Conservation (phyloP, 768 basidiomycete species). For the Gloeostereum incarnatum region DNA sequence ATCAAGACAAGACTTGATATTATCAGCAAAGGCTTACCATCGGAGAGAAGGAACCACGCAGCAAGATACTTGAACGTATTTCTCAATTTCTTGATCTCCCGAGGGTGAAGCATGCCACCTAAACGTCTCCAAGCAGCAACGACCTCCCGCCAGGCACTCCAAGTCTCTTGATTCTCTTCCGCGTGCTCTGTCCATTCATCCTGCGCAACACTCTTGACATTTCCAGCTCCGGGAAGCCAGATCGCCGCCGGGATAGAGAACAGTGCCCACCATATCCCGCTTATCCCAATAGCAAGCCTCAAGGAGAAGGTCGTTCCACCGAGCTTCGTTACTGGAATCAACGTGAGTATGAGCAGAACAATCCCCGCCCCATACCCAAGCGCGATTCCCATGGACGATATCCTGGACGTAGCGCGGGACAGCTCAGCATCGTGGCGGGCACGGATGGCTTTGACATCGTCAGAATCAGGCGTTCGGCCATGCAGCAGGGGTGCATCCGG, state of each 20-base stretch:
- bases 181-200: conserved; percentile 10
- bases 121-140: conserved; percentile 67
- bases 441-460: conserved; percentile 16
- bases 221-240: conserved; percentile 49
- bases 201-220: conserved; percentile 8
- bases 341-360: conserved; percentile 55
- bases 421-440: conserved; percentile 46
- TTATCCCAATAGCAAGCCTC: conserved; percentile 75
- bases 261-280: conserved; percentile 82
- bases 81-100: conserved; percentile 61
- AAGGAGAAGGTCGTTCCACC: conserved; percentile 72
- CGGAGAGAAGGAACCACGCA: conserved; percentile 92
- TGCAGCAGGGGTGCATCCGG: conserved; percentile 29
- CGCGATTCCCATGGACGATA: conserved; percentile 82
- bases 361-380: conserved; percentile 80
- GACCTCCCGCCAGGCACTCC: conserved; percentile 45
- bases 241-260: conserved; percentile 73
- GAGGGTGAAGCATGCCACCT: conserved; percentile 62
- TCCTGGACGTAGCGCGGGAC: conserved; percentile 68
- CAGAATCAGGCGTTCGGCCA: conserved; percentile 7
- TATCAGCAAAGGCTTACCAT: conserved; percentile 41
- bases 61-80: conserved; percentile 87
- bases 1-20: neutral
- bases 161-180: conserved; percentile 17
- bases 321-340: conserved; percentile 70